These are phyloP conservation scores for Syzygium syzygioides DNA, from an alignment of 441 rosid species.

Conservation along the genomic window DNA sequence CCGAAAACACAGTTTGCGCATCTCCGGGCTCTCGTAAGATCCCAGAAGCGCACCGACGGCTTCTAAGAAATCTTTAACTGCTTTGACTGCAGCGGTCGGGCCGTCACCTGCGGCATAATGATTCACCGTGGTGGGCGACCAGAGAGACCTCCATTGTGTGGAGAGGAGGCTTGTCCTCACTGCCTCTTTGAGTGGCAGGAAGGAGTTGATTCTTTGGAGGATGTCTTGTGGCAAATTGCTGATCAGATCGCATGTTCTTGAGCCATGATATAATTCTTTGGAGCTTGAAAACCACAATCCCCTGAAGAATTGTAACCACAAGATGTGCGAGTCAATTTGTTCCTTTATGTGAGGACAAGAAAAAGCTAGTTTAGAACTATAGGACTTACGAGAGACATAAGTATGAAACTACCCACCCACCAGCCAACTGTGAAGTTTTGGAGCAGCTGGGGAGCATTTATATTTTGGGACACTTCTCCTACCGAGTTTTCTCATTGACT, in stretches of 20 bases:
- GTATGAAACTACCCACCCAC: not conserved
- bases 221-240: slow-evolving; percentile 4
- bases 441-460: not conserved
- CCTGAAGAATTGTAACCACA: not conserved
- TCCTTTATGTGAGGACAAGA: not conserved
- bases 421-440: not conserved
- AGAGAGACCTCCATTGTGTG: slow-evolving; percentile 5
- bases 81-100: not conserved
- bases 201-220: not conserved
- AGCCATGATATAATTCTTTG: slow-evolving; percentile 6
- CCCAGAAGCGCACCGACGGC: not conserved
- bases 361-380: not conserved
- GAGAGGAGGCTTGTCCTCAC: slow-evolving; percentile 2
- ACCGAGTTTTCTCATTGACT: not conserved
- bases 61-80: not conserved
- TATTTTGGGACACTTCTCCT: not conserved
- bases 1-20: not conserved
- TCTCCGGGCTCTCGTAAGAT: not conserved
- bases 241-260: slow-evolving; percentile 4
- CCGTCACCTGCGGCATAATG: not conserved
- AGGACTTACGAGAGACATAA: not conserved
- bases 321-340: not conserved
- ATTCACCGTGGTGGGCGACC: not conserved
- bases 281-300: not conserved
- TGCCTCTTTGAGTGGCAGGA: not conserved